These are phyloP conservation scores for Sequoiadendron giganteum DNA, from an alignment of 75 land plant genomes.

Conservation along the genomic window DNA sequence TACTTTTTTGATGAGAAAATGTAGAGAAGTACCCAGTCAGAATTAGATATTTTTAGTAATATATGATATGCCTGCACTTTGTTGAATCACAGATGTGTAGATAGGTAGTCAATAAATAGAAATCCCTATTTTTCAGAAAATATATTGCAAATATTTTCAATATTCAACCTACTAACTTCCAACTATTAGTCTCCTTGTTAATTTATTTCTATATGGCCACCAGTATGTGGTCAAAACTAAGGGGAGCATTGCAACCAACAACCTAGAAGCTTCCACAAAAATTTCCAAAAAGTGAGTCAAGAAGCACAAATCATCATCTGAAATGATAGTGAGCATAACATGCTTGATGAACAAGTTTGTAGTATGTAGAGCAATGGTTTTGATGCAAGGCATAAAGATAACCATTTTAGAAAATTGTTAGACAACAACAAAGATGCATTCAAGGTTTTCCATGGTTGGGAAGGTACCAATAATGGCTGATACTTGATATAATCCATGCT, in stretches of 20 bases:
- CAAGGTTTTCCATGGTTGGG: neutral
- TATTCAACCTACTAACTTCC: no score
- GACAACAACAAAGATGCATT: neutral
- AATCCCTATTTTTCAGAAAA: no score
- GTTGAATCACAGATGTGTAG: neutral
- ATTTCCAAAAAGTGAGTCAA: no score
- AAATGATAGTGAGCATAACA: neutral
- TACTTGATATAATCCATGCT: no score
- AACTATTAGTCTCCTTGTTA: no score
- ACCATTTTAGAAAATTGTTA: neutral
- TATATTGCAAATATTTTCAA: no score
- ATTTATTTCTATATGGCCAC: no score
- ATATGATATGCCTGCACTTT: neutral
- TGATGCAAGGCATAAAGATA: neutral
- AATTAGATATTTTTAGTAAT: neutral
- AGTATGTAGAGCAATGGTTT: neutral
- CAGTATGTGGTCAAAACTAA: no score
- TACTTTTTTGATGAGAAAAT: neutral
- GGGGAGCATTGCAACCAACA: neutral
- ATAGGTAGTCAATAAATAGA: no score
- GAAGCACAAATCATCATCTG: neutral
- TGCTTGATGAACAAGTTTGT: neutral
- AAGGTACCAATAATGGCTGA: no score
- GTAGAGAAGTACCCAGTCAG: neutral
- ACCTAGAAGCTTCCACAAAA: no score